Percentiles rank a stretch among this genome's conserved stretches.
phyloP scores from a whole-genome alignment of 768 basidiomycete genomes.

The Kwoniella botswanensis region DNA sequence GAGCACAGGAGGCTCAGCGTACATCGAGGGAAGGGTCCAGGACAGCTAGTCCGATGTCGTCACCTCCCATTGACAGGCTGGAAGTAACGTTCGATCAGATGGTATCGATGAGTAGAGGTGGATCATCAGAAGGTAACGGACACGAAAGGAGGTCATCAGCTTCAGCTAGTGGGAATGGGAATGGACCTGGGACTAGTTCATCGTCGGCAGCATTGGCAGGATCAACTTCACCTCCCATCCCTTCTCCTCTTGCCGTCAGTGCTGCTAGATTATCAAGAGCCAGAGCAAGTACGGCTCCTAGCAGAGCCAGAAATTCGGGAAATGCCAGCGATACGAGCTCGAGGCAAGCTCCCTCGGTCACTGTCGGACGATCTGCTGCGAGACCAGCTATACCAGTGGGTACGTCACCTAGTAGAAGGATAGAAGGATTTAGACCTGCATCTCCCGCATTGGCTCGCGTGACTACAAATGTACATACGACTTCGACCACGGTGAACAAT shows the following conservation, averaged over 20 bases:
- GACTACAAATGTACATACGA: slow-evolving; percentile 5
- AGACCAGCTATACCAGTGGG: neutral
- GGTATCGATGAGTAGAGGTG: slow-evolving; percentile 18
- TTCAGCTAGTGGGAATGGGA: slow-evolving; percentile 1
- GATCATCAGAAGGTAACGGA: slow-evolving; percentile 11
- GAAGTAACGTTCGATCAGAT: slow-evolving; percentile 23
- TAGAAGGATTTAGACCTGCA: slow-evolving; percentile 9
- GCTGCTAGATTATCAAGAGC: slow-evolving; percentile 5
- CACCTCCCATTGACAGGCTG: slow-evolving; percentile 20
- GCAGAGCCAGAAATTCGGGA: neutral
- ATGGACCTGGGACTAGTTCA: neutral
- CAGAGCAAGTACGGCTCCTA: slow-evolving; percentile 12
- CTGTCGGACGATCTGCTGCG: neutral
- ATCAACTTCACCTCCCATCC: slow-evolving; percentile 28
- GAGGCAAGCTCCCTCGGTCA: neutral
- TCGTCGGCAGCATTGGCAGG: neutral
- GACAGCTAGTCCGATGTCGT: slow-evolving; percentile 22
- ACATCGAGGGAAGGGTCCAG: slow-evolving; percentile 28
- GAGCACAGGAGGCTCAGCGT: slow-evolving; percentile 21
- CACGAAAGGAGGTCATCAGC: slow-evolving; percentile 6
- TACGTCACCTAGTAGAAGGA: neutral
- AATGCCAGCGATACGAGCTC: neutral
- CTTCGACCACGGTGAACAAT: neutral
- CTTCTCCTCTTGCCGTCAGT: slow-evolving; percentile 19
- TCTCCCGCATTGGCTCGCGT: slow-evolving; percentile 6